Conservation (phyloP, 768 basidiomycete species). For the Russula sp. region DNA sequence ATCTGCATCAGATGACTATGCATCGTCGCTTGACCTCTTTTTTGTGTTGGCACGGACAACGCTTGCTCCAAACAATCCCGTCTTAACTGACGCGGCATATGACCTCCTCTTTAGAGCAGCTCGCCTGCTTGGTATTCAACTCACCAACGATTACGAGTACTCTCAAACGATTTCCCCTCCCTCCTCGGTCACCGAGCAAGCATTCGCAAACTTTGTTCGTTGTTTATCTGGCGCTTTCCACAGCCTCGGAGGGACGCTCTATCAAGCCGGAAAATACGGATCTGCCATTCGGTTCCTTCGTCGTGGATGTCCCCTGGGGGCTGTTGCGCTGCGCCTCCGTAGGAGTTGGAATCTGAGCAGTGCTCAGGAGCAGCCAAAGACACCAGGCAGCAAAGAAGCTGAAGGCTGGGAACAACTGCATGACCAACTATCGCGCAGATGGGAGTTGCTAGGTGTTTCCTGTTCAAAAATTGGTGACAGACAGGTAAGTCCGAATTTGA, state of each 20-base stretch:
- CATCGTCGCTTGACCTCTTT: slow-evolving; percentile 51
- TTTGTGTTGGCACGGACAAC: slow-evolving; percentile 52
- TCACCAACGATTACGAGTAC: slow-evolving; percentile 6
- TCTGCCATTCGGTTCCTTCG: slow-evolving; percentile 66
- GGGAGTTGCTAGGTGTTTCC: slow-evolving; percentile 80
- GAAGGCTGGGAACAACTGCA: slow-evolving; percentile 57
- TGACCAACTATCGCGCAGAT: slow-evolving; percentile 66
- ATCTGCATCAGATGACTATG: slow-evolving; percentile 39
- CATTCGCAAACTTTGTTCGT: slow-evolving; percentile 53
- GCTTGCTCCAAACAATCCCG: slow-evolving; percentile 42
- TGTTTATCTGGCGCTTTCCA: slow-evolving; percentile 72
- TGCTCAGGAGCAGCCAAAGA: slow-evolving; percentile 33
- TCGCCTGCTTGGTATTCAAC: slow-evolving; percentile 32
- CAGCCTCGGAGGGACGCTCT: slow-evolving; percentile 66
- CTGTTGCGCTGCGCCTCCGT: slow-evolving; percentile 40
- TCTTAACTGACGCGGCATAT: slow-evolving; percentile 48
- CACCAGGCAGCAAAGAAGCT: slow-evolving; percentile 30
- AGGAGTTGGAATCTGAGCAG: slow-evolving; percentile 27
- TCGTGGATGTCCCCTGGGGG: slow-evolving; percentile 57
- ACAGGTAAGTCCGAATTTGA: slow-evolving; percentile 47
- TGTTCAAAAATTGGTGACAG: slow-evolving; percentile 75
- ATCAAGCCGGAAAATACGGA: slow-evolving; percentile 58
- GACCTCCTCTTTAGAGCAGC: slow-evolving; percentile 48
- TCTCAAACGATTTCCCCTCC: not conserved
- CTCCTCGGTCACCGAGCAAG: slow-evolving; percentile 3